Evolutionary conservation across 2,329 filamentous ascomycete species (phyloP), one percentile per base, ranked within the genome.

Genomic region (Claviceps africana): DNA sequence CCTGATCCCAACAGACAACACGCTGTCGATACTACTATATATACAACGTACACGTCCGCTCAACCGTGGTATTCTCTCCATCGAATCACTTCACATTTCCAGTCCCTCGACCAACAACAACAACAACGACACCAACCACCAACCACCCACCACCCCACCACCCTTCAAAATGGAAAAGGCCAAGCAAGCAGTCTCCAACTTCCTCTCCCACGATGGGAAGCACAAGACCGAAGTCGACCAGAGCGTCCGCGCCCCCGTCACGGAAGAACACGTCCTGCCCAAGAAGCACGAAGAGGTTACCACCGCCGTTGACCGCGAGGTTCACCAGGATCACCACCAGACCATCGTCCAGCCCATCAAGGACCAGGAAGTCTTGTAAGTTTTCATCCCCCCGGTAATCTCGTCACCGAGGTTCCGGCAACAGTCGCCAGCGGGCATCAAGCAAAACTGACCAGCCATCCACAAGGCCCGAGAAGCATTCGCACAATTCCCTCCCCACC

Each of bases 321-420:
- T 86, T 4, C 82, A 87, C 62, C 83, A 86, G 63, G 79, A 86
- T 54, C 83, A 87, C 59, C 80, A 85, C 64, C 82, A 87, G 64
- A 84, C 81, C 47, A 81, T 79, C 0, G 69, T 86, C 1, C 83
- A 87, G 66, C 83, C 83, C 0, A 67, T 88, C 25, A 45, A 58
- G 13, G 54, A 56, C 17, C 60, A 61, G 35, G 66, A 70, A 51
- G 58, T 54, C 53, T 67, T 72, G 56, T 78, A 78, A 60, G 71
- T 72, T n/a, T n/a, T n/a, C 2, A 7, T 4, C 2, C 10, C n/a
- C n/a, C n/a, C n/a, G n/a, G n/a, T n/a, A n/a, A n/a, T n/a, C n/a
- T n/a, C n/a, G n/a, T n/a, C n/a, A n/a, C n/a, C n/a, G n/a, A n/a
- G n/a, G n/a, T n/a, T n/a, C n/a, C n/a, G n/a, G n/a, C n/a, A n/a